phyloP scores from a whole-genome alignment of 2,329 filamentous ascomycete genomes.

The Talaromyces atroroseus region DNA sequence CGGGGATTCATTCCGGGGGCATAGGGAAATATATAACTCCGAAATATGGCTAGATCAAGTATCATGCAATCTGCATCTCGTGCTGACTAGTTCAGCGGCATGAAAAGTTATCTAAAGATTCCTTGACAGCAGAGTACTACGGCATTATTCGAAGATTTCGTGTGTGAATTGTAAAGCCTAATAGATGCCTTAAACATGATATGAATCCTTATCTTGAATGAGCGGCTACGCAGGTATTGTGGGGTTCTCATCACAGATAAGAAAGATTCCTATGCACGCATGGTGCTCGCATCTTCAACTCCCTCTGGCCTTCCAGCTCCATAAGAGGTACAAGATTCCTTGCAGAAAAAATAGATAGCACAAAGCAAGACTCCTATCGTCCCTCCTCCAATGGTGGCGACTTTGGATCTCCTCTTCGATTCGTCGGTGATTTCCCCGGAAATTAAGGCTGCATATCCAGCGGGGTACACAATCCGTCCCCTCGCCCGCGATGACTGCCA shows the following conservation, averaged over 20 bases:
- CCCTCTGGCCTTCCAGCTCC: neutral
- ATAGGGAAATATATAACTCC: too few species aligned
- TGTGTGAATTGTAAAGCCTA: too few species aligned
- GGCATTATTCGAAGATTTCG: too few species aligned
- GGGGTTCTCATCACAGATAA: slow-evolving; percentile 34
- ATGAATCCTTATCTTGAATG: too few species aligned
- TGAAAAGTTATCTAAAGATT: too few species aligned
- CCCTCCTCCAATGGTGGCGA: neutral
- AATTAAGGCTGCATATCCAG: slow-evolving; percentile 5
- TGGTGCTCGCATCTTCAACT: neutral
- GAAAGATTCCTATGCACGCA: neutral
- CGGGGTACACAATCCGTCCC: slow-evolving; percentile 11
- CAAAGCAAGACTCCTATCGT: neutral
- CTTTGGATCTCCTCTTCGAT: slow-evolving; percentile 8
- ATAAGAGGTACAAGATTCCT: neutral
- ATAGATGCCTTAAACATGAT: too few species aligned
- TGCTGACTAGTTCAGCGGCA: too few species aligned
- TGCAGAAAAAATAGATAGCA: neutral
- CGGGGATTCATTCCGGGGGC: too few species aligned
- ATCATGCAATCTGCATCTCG: too few species aligned
- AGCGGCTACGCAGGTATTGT: neutral
- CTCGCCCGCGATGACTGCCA: slow-evolving; percentile 13
- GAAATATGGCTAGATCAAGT: too few species aligned
- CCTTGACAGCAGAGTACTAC: too few species aligned
- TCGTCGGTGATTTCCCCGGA: slow-evolving; percentile 8